phyloP scores from a whole-genome alignment of 129 eudicot species.

The Lactuca sativa region DNA sequence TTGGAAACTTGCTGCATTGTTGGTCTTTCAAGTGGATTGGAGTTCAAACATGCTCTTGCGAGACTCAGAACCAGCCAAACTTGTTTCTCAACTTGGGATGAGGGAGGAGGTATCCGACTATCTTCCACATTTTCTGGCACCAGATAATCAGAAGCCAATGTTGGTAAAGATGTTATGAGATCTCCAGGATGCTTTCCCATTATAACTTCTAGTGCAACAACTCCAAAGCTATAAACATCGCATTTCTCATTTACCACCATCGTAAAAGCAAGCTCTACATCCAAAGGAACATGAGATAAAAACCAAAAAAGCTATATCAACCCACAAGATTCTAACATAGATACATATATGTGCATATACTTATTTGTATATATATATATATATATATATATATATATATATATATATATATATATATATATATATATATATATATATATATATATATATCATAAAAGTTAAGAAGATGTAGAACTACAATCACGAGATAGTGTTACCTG shows the following conservation, averaged over 20 bases:
- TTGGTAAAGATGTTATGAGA: not conserved
- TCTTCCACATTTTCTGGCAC: not conserved
- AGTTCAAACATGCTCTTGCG: not conserved
- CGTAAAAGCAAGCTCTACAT: not conserved
- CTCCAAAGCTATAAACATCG: not conserved
- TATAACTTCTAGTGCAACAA: not conserved
- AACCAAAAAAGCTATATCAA: not conserved
- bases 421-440: too few species aligned
- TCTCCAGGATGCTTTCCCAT: not conserved
- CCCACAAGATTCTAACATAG: not conserved
- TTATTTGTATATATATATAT: too few species aligned
- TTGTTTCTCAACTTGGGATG: not conserved
- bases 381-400: too few species aligned
- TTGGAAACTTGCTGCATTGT: not conserved
- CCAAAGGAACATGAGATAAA: not conserved
- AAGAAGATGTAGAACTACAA: too few species aligned
- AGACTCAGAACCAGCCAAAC: not conserved
- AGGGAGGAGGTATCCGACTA: not conserved
- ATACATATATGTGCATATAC: too few species aligned
- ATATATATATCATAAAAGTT: too few species aligned
- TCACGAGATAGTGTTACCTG: too few species aligned
- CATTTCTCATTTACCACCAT: not conserved
- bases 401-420: too few species aligned
- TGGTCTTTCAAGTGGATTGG: not conserved
- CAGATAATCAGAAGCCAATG: not conserved